These are phyloP conservation scores for Colletotrichum limetticola DNA, from an alignment of 2,329 filamentous ascomycete species.

Conservation along the genomic window DNA sequence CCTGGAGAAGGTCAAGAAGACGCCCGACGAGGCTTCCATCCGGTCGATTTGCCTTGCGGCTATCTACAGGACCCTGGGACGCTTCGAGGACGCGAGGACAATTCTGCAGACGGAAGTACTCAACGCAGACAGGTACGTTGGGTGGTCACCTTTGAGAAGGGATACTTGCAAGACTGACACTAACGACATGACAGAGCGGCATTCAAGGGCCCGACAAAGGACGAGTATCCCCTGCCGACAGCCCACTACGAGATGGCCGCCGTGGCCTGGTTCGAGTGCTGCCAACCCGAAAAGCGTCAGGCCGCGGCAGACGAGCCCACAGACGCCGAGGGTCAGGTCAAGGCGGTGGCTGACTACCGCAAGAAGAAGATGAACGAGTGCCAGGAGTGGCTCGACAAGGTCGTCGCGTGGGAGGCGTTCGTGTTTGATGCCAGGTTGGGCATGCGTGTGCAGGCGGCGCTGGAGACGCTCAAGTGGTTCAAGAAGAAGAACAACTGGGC, in stretches of 20 bases:
- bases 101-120: conserved; percentile 74
- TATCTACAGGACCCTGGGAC: conserved; percentile 71
- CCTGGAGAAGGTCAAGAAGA: conserved; percentile 58
- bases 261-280: conserved; percentile 79
- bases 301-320: conserved; percentile 46
- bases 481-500: conserved; percentile 50
- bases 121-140: conserved; percentile 67
- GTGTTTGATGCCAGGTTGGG: conserved; percentile 80
- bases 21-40: conserved; percentile 71
- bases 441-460: conserved; percentile 76
- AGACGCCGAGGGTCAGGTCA: conserved; percentile 29
- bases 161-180: background rate
- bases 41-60: conserved; percentile 74
- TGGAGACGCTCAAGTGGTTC: conserved; percentile 72
- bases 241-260: conserved; percentile 90
- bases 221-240: conserved; percentile 78
- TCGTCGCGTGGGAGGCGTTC: conserved; percentile 76
- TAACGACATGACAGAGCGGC: conserved; percentile 47
- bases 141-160: background rate
- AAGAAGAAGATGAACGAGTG: conserved; percentile 68
- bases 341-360: conserved; percentile 50
- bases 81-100: conserved; percentile 71
- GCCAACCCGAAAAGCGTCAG: conserved; percentile 45
- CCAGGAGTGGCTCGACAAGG: conserved; percentile 72
- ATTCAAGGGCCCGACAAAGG: conserved; percentile 70